Percentiles rank a stretch among this genome's conserved stretches.
Evolutionary conservation across 2,329 filamentous ascomycete species (phyloP).

Genomic region (Botrytis squamosa): DNA sequence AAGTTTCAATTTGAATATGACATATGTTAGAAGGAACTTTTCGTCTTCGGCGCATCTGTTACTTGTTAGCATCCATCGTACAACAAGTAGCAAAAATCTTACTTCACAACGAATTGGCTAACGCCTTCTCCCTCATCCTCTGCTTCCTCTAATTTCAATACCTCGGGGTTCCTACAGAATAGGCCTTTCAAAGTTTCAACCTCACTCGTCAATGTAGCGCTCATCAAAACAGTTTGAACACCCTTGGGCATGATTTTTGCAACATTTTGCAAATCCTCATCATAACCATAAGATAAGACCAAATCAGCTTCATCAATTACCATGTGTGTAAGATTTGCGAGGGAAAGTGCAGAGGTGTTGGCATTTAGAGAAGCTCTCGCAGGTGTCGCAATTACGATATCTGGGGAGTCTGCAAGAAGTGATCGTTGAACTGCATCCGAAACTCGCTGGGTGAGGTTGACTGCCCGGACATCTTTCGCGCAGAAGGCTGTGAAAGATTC

Average conservation of each 20-base stretch:
- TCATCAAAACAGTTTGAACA: conserved; percentile 90
- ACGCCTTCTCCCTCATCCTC: conserved; percentile 75
- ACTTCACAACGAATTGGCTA: conserved; percentile 84
- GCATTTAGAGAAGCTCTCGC: conserved; percentile 78
- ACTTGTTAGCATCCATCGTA: conserved; percentile 25
- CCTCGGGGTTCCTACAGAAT: conserved; percentile 77
- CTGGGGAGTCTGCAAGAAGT: conserved; percentile 79
- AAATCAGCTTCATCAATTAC: conserved; percentile 95
- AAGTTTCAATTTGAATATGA: conserved; percentile 91
- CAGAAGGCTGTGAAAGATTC: conserved; percentile 78
- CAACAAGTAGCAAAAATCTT: conserved; percentile 34
- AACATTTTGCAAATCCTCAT: conserved; percentile 81
- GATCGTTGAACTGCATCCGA: conserved; percentile 86
- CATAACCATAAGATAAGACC: conserved; percentile 90
- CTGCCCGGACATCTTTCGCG: conserved; percentile 74
- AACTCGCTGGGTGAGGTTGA: conserved; percentile 88
- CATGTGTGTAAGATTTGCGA: conserved; percentile 68
- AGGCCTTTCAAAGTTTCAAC: conserved; percentile 81
- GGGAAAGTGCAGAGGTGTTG: conserved; percentile 66
- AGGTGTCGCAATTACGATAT: conserved; percentile 89
- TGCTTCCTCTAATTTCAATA: conserved; percentile 79
- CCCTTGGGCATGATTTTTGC: conserved; percentile 76
- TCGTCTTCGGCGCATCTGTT: conserved; percentile 86
- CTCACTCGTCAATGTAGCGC: conserved; percentile 85
- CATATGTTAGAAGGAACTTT: conserved; percentile 89